Base-by-base conservation (phyloP, 164 flowering plant genomes). In the Magnolia officinalis region DNA sequence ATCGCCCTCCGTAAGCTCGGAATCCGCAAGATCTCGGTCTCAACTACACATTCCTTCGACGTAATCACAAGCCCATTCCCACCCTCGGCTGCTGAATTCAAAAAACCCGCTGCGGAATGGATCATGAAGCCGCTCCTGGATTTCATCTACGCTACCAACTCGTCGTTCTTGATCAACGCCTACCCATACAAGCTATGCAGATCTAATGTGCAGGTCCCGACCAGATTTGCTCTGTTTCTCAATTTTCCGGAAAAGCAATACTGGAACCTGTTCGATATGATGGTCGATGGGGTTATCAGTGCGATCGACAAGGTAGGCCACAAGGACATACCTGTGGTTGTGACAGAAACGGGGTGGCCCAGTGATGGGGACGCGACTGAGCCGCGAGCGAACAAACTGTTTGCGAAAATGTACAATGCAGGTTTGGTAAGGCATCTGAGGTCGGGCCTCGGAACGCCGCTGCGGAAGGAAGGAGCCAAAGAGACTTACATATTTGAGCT, bases 321-420 rank as follows among this genome's bases (percentile, higher is more conserved):
- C 73, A 88, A 86, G 83, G 82, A 82, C 9, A 78, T 91, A 13
- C 97, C 93, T 2, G 76, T 93, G 52, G 76, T 90, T 0, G 97
- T 93, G 79, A 72, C 93, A 1, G 95, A 90, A 82, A 95, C 92
- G 1, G 98, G 98, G 26, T 95, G 98, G 98, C 97, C 98, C 21
- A 89, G 92, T 76, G 51, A 78, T 10, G 84, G 85, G 2, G 88
- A 63, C 0, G 26, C 75, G 0, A 71, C 26, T 0, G 97, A 87
- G 74, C 79, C 83, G 3, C 90, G 89, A 9, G 92, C 90, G 6
- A 88, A 37, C 3, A 31, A 24, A 23, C 68, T 50, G 0, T 91
- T 86, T 70, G 91, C 97, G 0, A 87, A 85, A 74, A 83, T 88
- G 88, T 95, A 90, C 81, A 13, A 85, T 52, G 83, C 71, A 52